phyloP scores from a whole-genome alignment of 176 grass and related monocot genomes.

The Triticum dicoccoides region DNA sequence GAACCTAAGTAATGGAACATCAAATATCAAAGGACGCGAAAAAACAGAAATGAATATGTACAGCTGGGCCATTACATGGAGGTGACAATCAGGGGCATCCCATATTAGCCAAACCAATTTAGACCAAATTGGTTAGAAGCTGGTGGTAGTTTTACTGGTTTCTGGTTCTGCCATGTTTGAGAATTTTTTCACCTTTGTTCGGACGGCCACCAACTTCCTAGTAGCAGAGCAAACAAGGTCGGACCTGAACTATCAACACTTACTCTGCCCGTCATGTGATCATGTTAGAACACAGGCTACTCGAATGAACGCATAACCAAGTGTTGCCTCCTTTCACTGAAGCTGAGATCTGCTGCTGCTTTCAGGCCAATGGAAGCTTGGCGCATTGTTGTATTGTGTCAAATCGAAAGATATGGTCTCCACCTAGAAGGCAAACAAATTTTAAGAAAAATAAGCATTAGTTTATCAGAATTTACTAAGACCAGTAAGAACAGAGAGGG shows the following conservation, averaged over 20 bases:
- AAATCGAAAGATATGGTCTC: slow-evolving; percentile 89
- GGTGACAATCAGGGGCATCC: not conserved
- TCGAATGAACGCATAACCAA: not conserved
- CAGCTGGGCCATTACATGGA: slow-evolving; percentile 1
- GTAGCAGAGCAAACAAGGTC: not conserved
- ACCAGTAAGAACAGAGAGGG: slow-evolving; percentile 20
- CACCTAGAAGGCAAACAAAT: slow-evolving; percentile 42
- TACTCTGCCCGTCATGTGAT: not conserved
- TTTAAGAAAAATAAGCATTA: slow-evolving; percentile 15
- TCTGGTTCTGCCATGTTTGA: not conserved
- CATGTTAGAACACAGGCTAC: not conserved
- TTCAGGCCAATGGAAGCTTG: slow-evolving; percentile 73
- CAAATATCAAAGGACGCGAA: not conserved
- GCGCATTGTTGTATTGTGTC: slow-evolving; percentile 62
- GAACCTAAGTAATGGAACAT: not conserved
- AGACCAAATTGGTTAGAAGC: not conserved
- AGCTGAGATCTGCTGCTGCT: slow-evolving; percentile 69
- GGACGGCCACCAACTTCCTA: not conserved
- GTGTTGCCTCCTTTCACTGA: slow-evolving; percentile 32
- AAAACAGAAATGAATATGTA: slow-evolving; percentile 5
- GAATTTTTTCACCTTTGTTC: not conserved
- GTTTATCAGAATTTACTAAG: not conserved
- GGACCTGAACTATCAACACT: not conserved
- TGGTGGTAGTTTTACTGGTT: not conserved
- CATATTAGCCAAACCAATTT: not conserved